Evolutionary conservation across 768 basidiomycete genomes (phyloP).

Genomic region (Russula emetica): DNA sequence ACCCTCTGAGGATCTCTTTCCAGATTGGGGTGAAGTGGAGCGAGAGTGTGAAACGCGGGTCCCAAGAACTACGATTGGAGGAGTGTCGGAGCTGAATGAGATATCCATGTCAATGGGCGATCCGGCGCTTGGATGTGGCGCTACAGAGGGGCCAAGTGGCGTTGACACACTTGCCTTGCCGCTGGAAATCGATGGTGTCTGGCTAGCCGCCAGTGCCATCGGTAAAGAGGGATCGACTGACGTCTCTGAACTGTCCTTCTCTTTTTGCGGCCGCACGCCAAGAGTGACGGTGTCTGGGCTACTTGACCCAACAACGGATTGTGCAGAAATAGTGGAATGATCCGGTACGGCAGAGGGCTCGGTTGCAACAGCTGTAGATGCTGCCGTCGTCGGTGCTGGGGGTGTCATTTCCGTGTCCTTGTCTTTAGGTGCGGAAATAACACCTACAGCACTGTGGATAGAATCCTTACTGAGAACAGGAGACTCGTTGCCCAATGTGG

Average conservation of each 20-base stretch:
- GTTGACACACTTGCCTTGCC: not conserved
- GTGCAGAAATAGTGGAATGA: not conserved
- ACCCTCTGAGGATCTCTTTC: not conserved
- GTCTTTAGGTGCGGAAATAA: not conserved
- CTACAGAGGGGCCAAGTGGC: not conserved
- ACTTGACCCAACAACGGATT: not conserved
- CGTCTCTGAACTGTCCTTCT: not conserved
- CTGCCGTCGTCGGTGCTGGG: not conserved
- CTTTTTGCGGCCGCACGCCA: not conserved
- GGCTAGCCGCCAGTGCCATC: not conserved
- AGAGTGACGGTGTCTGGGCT: not conserved
- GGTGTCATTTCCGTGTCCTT: not conserved
- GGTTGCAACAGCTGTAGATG: not conserved
- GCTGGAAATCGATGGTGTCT: not conserved
- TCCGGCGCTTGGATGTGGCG: not conserved
- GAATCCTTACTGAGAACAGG: not conserved
- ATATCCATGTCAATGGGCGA: conserved; percentile 9
- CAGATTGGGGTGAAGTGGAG: conserved; percentile 5
- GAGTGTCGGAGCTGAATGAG: not conserved
- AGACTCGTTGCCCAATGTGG: conserved; percentile 3
- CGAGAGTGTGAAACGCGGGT: conserved; percentile 5
- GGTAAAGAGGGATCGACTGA: not conserved
- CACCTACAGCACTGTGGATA: not conserved
- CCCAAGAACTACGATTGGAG: conserved; percentile 17
- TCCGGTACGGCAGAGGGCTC: not conserved